Base-by-base conservation (phyloP, 2,329 filamentous ascomycete genomes). In the Ceratocystis ficicola region DNA sequence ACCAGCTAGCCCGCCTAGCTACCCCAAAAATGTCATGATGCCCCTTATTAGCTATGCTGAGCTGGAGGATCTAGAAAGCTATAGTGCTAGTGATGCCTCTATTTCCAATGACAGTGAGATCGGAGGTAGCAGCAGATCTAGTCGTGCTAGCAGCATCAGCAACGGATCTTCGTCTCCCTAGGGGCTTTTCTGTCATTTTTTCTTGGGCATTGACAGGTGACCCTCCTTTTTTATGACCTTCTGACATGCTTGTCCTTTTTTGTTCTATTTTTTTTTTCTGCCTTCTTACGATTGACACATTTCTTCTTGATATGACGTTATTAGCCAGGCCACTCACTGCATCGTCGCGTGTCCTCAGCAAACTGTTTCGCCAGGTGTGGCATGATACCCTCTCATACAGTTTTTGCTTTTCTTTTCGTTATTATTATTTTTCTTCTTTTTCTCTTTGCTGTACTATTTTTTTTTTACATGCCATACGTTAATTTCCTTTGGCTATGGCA, bases 1-100 rank as follows among this genome's bases (percentile, higher is more conserved):
- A 52, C 92, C 93, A 0, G 86, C 85, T 1, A 90, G 87, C 71
- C 93, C 93, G 62, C 93, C 93, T 0, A 81, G 79, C 5, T 92
- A 92, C 75, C 77, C 73, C 50, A 65, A 65, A 50, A 50, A 20
- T 12, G 25, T 65, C 8, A 50, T 44, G 6, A 7, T 67, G 59
- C 66, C 62, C 8, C 60, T 57, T 28, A 65, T 67, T 30, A 65
- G 57, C 63, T 67, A 67, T 59, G 59, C 66, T 17, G 66, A 67
- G 57, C 48, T 65, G 6, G 66, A 65, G 7, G 63, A 67, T 25
- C 59, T 67, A 46, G 66, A 65, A 25, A 17, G 48, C 20, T 62
- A 65, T 25, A 63, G 62, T 44, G 46, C 41, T 25, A 65, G 55
- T 44, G 44, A 61, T 32, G 36, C 50, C 7, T 48, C 55, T 28